Conservation (phyloP, 1,284 basidiomycete species). For the Polyporus tsugae region DNA sequence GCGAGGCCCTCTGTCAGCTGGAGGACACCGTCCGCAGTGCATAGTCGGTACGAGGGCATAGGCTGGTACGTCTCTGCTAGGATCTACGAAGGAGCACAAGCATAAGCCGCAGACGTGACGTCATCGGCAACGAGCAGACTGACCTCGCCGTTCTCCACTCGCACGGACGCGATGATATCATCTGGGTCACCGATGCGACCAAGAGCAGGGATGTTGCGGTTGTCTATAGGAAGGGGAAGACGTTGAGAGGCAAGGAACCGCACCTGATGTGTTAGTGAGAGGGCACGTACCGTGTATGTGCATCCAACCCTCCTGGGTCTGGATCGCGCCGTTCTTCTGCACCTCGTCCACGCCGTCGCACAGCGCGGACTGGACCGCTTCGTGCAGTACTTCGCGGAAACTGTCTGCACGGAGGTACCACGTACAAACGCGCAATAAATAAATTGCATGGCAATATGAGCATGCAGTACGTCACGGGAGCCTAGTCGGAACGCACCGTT, state of each 20-base stretch:
- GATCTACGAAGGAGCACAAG: slow-evolving; percentile 52
- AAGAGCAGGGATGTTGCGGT: slow-evolving; percentile 73
- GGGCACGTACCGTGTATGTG: slow-evolving; percentile 73
- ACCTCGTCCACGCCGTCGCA: slow-evolving; percentile 68
- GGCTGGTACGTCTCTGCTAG: slow-evolving; percentile 75
- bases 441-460: not conserved
- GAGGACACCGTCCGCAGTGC: slow-evolving; percentile 72
- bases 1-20: slow-evolving; percentile 71
- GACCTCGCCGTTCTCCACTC: slow-evolving; percentile 74
- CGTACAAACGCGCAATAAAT: not conserved
- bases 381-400: slow-evolving; percentile 68
- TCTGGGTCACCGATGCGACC: slow-evolving; percentile 81
- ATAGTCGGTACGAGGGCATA: slow-evolving; percentile 83
- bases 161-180: slow-evolving; percentile 79
- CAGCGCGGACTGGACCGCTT: slow-evolving; percentile 62
- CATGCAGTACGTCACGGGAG: slow-evolving; percentile 34
- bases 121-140: slow-evolving; percentile 19
- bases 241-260: not conserved
- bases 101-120: not conserved
- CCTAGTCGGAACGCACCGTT: slow-evolving; percentile 57
- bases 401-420: slow-evolving; percentile 48
- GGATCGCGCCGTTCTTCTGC: slow-evolving; percentile 68
- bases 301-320: slow-evolving; percentile 80
- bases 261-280: not conserved
- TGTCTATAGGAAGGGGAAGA: slow-evolving; percentile 51